Percentiles rank a stretch among this genome's conserved stretches.
phyloP scores from a whole-genome alignment of 768 basidiomycete species.

The Mycena belliarum region DNA sequence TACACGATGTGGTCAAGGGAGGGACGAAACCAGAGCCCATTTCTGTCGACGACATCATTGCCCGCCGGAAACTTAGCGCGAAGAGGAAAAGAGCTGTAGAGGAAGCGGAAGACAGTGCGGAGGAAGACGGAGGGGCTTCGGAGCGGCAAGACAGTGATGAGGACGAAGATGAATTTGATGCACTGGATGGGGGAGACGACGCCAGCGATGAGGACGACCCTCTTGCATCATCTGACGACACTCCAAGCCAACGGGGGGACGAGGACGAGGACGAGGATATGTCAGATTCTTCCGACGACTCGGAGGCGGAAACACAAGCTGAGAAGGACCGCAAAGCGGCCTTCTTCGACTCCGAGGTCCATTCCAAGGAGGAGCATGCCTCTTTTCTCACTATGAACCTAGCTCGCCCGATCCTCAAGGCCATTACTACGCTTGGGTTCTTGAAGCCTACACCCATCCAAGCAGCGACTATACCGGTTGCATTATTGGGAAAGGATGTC shows the following conservation, averaged over 20 bases:
- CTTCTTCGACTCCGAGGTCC: constrained; percentile 73
- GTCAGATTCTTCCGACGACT: constrained; percentile 27
- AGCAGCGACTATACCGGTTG: constrained; percentile 89
- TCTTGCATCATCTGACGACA: constrained; percentile 27
- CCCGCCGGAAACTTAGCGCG: constrained; percentile 55
- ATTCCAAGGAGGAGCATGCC: constrained; percentile 53
- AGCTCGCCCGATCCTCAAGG: constrained; percentile 90
- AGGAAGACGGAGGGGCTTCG: constrained; percentile 40
- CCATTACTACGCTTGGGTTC: constrained; percentile 81
- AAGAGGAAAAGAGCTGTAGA: constrained; percentile 65
- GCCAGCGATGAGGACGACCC: constrained; percentile 33
- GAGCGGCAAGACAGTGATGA: constrained; percentile 31
- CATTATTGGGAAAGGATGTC: constrained; percentile 91
- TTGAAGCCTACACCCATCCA: constrained; percentile 93
- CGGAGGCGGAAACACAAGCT: constrained; percentile 58
- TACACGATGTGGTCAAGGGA: constrained; percentile 61
- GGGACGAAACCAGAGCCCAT: constrained; percentile 74
- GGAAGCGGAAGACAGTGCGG: constrained; percentile 37
- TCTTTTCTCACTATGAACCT: constrained; percentile 95
- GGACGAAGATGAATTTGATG: constrained; percentile 27
- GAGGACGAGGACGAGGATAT: constrained; percentile 24
- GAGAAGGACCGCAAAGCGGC: constrained; percentile 81
- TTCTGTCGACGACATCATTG: constrained; percentile 91
- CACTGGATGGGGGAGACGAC: constrained; percentile 29
- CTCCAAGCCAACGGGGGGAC: constrained; percentile 23